Base-by-base conservation (phyloP, 305 asterid species). In the Fraxinus albicans region DNA sequence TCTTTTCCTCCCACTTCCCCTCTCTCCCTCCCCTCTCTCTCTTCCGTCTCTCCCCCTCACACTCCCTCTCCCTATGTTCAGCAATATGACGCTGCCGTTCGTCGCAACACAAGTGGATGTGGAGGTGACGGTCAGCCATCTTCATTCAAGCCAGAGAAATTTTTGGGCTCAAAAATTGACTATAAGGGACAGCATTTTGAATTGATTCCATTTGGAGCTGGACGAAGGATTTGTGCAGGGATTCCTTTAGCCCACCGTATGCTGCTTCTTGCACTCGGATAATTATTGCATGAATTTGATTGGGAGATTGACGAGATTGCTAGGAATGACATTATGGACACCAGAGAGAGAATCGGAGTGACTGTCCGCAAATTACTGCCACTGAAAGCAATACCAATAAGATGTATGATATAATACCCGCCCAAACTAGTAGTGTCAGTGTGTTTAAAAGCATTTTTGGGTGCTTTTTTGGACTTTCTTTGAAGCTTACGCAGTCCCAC, bases 171-270 rank as follows among this genome's bases (percentile, higher is more conserved):
- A 0, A 84, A 83, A 34, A 58, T 87, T 58, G 94, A 92, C 33
- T 89, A 86, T 85, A 92, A 86, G 40, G 94, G 94, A 6, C 93
- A 92, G 13, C 87, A 87, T 79, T 92, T 89, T 38, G 88, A 88
- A 34, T 80, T 90, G 29, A 78, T 92, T 36, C 93, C 95, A 9
- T 92, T 92, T 67, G 94, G 94, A 29, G 87, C 91, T 0, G 94
- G 93, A 0, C 81, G 95, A 12, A 86, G 95, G 80, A 87, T 89
- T 42, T 90, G 95, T 13, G 91, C 85, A 5, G 93, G 95, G 0
- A 77, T 88, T 60, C 91, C 94, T 1, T 78, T 92, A 75, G 95
- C 91, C 69, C 90, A 91, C 70, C 88, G 91, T 23, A 89, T 90
- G 83, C 87, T 91, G 44, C 90, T 89, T 69, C 50, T 91, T 17